These are phyloP conservation scores for Russula olivacea DNA, from an alignment of 768 basidiomycete species.

Conservation along the genomic window DNA sequence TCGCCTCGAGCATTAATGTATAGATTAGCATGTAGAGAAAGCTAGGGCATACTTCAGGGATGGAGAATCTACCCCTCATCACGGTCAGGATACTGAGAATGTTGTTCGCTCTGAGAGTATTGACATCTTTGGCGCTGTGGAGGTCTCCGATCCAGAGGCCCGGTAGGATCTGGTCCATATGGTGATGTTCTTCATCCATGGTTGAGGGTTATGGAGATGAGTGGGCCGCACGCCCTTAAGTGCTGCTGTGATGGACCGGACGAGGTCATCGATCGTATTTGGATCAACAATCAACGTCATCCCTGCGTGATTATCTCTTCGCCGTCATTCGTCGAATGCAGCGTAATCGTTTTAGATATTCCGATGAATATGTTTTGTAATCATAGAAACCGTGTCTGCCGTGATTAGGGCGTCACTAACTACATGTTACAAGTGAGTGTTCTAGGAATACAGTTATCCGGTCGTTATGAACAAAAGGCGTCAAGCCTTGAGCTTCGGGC, in stretches of 20 bases:
- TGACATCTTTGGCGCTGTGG: slow-evolving; percentile 56
- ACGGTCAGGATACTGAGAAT: slow-evolving; percentile 71
- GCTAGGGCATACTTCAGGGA: slow-evolving; percentile 49
- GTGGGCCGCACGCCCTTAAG: not conserved
- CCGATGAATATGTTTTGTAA: not conserved
- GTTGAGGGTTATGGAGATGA: not conserved
- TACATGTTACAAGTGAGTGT: slow-evolving; percentile 8
- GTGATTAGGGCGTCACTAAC: slow-evolving; percentile 2
- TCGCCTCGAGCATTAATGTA: not conserved
- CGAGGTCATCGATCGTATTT: slow-evolving; percentile 9
- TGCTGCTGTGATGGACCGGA: not conserved
- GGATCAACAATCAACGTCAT: slow-evolving; percentile 12
- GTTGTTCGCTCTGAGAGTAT: slow-evolving; percentile 57
- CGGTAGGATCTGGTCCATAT: slow-evolving; percentile 75
- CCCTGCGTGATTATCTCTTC: not conserved
- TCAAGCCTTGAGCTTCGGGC: slow-evolving; percentile 7
- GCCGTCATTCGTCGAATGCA: not conserved
- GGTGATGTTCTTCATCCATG: slow-evolving; percentile 20
- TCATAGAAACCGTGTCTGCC: slow-evolving; percentile 5
- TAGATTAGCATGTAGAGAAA: not conserved
- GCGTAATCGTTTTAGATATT: not conserved
- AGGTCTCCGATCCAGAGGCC: slow-evolving; percentile 85
- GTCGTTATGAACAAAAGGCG: not conserved
- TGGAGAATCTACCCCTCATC: slow-evolving; percentile 61
- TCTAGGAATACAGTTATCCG: slow-evolving; percentile 16